Conservation (phyloP, 805 yeast species). For the Torulaspora microellipsoides region DNA sequence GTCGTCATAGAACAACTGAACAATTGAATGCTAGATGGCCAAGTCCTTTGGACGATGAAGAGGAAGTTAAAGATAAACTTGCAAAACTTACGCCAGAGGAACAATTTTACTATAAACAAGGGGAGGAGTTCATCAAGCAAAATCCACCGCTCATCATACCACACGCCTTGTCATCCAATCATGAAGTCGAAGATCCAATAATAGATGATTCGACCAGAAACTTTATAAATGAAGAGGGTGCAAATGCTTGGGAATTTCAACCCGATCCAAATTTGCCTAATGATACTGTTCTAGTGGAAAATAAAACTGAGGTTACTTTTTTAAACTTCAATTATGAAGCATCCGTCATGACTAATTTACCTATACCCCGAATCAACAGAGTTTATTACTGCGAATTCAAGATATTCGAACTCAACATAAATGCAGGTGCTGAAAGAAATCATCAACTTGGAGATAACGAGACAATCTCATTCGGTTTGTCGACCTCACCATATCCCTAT, state of each 20-base stretch:
- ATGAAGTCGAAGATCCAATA: constrained; percentile 31
- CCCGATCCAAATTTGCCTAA: constrained; percentile 50
- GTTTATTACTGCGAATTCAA: constrained; percentile 89
- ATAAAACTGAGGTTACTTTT: constrained; percentile 59
- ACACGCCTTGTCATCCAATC: constrained; percentile 23
- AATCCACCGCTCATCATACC: constrained; percentile 44
- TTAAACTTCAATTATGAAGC: constrained; percentile 54
- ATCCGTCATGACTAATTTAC: constrained; percentile 74
- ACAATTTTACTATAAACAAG: constrained; percentile 39
- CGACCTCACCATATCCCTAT: constrained; percentile 87
- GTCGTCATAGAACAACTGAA: constrained; percentile 12
- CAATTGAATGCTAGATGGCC: constrained; percentile 37
- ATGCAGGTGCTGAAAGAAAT: constrained; percentile 27
- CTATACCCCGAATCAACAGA: constrained; percentile 75
- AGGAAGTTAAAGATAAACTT: constrained; percentile 55
- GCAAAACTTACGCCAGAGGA: constrained; percentile 48
- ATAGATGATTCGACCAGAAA: constrained; percentile 33
- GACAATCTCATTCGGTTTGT: constrained; percentile 67
- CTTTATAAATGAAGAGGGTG: constrained; percentile 81
- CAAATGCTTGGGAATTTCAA: constrained; percentile 83
- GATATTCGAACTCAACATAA: constrained; percentile 62
- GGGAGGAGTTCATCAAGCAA: constrained; percentile 36
- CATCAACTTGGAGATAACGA: constrained; percentile 37
- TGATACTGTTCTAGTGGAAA: constrained; percentile 56
- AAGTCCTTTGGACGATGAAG: constrained; percentile 61